These are phyloP conservation scores for Diplocarpon mali DNA, from an alignment of 2,329 filamentous ascomycete genomes.

Conservation along the genomic window DNA sequence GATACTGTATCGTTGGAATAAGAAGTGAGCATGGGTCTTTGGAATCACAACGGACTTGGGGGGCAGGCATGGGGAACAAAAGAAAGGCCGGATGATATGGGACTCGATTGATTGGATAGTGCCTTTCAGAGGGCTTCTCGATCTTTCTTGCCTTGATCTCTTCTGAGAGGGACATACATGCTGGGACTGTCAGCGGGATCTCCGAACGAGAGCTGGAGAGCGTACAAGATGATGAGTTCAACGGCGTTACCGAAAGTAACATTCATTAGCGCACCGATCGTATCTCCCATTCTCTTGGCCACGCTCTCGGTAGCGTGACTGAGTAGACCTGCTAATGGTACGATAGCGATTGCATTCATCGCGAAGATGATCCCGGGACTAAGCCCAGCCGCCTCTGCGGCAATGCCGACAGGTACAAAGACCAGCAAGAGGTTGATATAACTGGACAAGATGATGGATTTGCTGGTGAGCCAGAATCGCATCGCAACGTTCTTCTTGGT, in stretches of 20 bases:
- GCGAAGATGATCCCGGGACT: conserved; percentile 56
- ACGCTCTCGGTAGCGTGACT: conserved; percentile 67
- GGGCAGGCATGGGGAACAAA: conserved; percentile 16
- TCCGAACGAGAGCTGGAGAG: conserved; percentile 9
- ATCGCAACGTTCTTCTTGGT: conserved; percentile 22
- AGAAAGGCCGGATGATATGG: conserved; percentile 27
- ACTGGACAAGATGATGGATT: conserved; percentile 56
- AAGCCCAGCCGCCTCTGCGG: conserved; percentile 41
- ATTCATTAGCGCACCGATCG: conserved; percentile 45
- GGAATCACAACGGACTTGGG: conserved; percentile 3
- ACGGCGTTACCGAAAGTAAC: conserved; percentile 41
- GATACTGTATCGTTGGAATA: conserved; percentile 42
- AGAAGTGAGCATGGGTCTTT: conserved; percentile 29
- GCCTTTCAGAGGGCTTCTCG: conserved; percentile 32
- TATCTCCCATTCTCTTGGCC: conserved; percentile 60
- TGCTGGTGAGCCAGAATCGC: conserved; percentile 30
- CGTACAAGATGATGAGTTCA: conserved; percentile 49
- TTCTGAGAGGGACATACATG: conserved; percentile 48
- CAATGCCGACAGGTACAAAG: conserved; percentile 70
- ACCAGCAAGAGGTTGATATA: conserved; percentile 69
- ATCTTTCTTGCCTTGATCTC: conserved; percentile 36
- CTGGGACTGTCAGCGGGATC: conserved; percentile 18
- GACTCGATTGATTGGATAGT: conserved; percentile 37
- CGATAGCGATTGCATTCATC: conserved; percentile 65
- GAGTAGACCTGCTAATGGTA: conserved; percentile 62